Evolutionary conservation across 2,329 filamentous ascomycete genomes (phyloP).

Genomic region (Colletotrichum sp.): DNA sequence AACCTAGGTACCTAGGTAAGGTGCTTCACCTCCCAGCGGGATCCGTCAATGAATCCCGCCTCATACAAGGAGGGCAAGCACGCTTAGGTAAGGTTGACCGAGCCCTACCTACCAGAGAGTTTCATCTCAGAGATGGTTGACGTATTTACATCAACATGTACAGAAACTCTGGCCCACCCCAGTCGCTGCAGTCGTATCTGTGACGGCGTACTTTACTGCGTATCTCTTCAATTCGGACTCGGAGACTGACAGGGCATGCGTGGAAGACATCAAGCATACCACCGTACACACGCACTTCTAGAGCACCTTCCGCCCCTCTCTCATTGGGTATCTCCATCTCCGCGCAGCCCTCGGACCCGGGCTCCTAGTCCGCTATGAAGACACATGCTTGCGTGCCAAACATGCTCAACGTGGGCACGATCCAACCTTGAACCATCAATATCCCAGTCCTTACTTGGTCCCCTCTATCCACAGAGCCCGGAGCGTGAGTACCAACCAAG

Average conservation of each 20-base stretch:
- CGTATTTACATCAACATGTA: not conserved
- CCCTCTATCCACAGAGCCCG: not conserved
- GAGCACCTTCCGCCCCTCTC: not conserved
- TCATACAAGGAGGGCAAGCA: not conserved
- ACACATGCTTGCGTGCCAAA: not conserved
- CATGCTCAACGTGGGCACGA: not conserved
- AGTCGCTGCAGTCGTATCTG: too few relatives aligned
- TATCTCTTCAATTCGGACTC: not conserved
- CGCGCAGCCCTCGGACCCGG: not conserved
- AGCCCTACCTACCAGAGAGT: not conserved
- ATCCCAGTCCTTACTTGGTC: too few relatives aligned
- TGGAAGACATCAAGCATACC: not conserved
- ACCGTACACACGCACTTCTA: not conserved
- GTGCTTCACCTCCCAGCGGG: not conserved
- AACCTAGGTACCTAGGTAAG: not conserved
- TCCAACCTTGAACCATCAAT: not conserved
- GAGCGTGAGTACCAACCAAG: not conserved
- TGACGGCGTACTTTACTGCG: not conserved
- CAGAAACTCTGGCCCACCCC: not conserved
- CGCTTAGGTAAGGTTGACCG: not conserved
- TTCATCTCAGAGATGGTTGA: not conserved
- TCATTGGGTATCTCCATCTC: not conserved
- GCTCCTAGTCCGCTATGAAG: not conserved
- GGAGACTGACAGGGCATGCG: not conserved
- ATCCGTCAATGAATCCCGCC: constrained; percentile 12